A percentile compares a stretch with the other conserved stretches of the same genome.
Evolutionary conservation across 78 protist genomes (phyloP).

Genomic region (Paulinella micropora): DNA sequence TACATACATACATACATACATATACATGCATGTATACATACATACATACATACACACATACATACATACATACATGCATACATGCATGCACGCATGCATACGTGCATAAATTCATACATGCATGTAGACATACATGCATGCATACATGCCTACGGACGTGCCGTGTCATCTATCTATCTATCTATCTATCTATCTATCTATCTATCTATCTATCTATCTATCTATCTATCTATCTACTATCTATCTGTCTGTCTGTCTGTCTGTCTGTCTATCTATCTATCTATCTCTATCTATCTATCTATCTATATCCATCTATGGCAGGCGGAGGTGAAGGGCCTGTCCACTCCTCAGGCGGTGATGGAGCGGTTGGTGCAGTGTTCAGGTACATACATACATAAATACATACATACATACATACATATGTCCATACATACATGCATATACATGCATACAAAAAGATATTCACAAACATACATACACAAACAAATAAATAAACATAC

Average conservation of each 20-base stretch:
- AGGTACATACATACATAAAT: background rate
- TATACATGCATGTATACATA: background rate
- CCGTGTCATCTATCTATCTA: background rate
- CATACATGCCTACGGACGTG: background rate
- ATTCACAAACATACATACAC: background rate
- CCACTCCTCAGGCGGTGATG: too few relatives aligned
- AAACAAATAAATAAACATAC: background rate
- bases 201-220: background rate
- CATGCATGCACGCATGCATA: background rate
- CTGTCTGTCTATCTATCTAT: too few relatives aligned
- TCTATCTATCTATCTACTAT: too few relatives aligned
- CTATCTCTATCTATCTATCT: too few relatives aligned
- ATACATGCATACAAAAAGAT: background rate
- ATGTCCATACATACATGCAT: background rate
- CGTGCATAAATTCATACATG: background rate
- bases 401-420: background rate
- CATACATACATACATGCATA: background rate
- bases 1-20: background rate
- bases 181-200: background rate
- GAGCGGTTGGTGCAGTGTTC: too few relatives aligned
- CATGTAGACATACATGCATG: background rate
- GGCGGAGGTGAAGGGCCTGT: too few relatives aligned
- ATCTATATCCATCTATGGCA: too few relatives aligned
- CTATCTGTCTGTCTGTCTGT: too few relatives aligned
- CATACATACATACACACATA: background rate